phyloP scores from a whole-genome alignment of 768 basidiomycete species.

The Lactifluus hygrophoroides region DNA sequence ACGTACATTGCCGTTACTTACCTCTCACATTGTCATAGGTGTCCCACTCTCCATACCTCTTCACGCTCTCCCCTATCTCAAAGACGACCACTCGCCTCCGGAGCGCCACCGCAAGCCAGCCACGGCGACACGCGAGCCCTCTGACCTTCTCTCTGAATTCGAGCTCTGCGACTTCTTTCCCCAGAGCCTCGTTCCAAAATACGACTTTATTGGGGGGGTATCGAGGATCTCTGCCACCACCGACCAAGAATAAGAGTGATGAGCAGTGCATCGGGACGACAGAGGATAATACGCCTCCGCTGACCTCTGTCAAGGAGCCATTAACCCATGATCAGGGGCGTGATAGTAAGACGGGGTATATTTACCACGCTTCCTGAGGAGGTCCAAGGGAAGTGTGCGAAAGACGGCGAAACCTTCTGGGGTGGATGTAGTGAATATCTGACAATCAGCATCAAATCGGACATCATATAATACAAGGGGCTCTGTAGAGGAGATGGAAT shows the following conservation, averaged over 20 bases:
- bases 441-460: slow-evolving; percentile 70
- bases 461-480: slow-evolving; percentile 72
- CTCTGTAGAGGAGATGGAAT: slow-evolving; percentile 68
- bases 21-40: slow-evolving; percentile 83
- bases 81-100: slow-evolving; percentile 75
- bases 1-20: too few species aligned
- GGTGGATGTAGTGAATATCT: slow-evolving; percentile 73
- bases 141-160: slow-evolving; percentile 82
- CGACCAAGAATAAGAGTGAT: slow-evolving; percentile 77
- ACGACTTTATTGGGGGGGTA: slow-evolving; percentile 91
- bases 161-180: slow-evolving; percentile 76
- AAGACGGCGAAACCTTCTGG: slow-evolving; percentile 81
- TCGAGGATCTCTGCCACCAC: slow-evolving; percentile 79
- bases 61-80: slow-evolving; percentile 52
- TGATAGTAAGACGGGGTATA: slow-evolving; percentile 17
- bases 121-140: slow-evolving; percentile 70
- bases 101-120: slow-evolving; percentile 78
- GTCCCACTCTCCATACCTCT: slow-evolving; percentile 70
- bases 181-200: slow-evolving; percentile 75
- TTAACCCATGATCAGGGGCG: slow-evolving; percentile 14
- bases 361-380: slow-evolving; percentile 76
- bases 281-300: slow-evolving; percentile 68
- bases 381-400: slow-evolving; percentile 61
- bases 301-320: slow-evolving; percentile 45
- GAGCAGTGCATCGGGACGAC: slow-evolving; percentile 74